A percentile compares a stretch with the other conserved stretches of the same genome.
Evolutionary conservation across 2,329 filamentous ascomycete species (phyloP).

Genomic region (Venturia effusa): DNA sequence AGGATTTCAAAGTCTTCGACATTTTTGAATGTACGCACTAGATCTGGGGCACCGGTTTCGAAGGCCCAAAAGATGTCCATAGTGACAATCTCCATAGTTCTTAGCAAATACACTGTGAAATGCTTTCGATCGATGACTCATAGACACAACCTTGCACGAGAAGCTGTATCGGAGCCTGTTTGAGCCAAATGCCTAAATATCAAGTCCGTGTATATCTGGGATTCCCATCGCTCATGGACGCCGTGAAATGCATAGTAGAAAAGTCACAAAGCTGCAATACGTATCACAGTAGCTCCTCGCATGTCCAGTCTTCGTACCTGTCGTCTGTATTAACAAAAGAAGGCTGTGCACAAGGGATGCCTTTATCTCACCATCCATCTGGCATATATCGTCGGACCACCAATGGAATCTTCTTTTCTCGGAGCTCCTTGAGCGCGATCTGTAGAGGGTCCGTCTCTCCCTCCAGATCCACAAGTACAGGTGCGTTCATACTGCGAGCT

Average conservation of each 20-base stretch:
- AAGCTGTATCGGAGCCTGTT: background rate
- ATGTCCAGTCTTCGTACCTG: slow-evolving; percentile 98
- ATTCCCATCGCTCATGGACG: slow-evolving; percentile 3
- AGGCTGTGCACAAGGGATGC: background rate
- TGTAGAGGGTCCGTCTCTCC: slow-evolving; percentile 96
- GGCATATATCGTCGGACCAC: slow-evolving; percentile 93
- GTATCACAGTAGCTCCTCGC: slow-evolving; percentile 67
- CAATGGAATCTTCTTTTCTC: slow-evolving; percentile 96
- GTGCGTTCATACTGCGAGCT: slow-evolving; percentile 79
- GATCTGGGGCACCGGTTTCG: background rate
- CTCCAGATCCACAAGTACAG: slow-evolving; percentile 90
- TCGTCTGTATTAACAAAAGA: slow-evolving; percentile 15
- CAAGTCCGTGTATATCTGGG: background rate
- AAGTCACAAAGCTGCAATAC: slow-evolving; percentile 19
- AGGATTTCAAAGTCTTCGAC: too few relatives aligned
- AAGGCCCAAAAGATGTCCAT: background rate
- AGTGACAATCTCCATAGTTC: background rate
- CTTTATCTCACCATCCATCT: slow-evolving; percentile 71
- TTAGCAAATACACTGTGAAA: background rate
- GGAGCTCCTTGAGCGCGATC: slow-evolving; percentile 93
- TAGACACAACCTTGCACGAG: background rate
- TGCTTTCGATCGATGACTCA: background rate
- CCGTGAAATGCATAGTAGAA: slow-evolving; percentile 2
- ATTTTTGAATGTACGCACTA: too few relatives aligned
- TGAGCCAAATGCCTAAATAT: slow-evolving; percentile 1